Evolutionary conservation across 139 green algal species (phyloP).

Genomic region (Limnomonas spitsbergensis): DNA sequence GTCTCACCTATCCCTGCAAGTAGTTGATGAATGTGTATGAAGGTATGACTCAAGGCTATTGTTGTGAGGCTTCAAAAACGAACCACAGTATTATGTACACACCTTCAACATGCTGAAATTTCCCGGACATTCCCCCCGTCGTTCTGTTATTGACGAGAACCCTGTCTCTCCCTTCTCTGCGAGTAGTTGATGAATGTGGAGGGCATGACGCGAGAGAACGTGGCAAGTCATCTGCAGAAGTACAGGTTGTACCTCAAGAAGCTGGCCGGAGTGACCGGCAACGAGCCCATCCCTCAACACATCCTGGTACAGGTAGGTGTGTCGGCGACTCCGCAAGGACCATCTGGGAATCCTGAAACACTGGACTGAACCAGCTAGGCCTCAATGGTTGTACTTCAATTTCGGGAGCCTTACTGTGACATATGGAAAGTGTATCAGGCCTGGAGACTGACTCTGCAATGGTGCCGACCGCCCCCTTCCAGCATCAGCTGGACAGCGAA

Average conservation of each 20-base stretch:
- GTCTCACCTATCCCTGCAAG: too few relatives aligned
- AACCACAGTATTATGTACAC: too few relatives aligned
- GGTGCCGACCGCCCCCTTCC: too few relatives aligned
- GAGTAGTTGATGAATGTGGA: constrained; percentile 86
- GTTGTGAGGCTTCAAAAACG: too few relatives aligned
- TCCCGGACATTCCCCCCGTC: too few relatives aligned
- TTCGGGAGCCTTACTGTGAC: not conserved
- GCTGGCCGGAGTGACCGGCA: constrained; percentile 4
- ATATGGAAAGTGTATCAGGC: not conserved
- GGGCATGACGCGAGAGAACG: constrained; percentile 91
- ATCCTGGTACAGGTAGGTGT: constrained; percentile 2
- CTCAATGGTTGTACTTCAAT: not conserved
- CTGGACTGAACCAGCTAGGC: too few relatives aligned
- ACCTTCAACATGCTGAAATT: too few relatives aligned
- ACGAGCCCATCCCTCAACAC: not conserved
- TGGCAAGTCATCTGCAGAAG: constrained; percentile 92
- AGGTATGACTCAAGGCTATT: too few relatives aligned
- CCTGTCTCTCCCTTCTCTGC: too few relatives aligned
- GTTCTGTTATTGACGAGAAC: too few relatives aligned
- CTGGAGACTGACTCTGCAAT: not conserved
- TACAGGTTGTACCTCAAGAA: constrained; percentile 58
- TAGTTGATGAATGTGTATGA: too few relatives aligned
- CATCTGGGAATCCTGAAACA: not conserved
- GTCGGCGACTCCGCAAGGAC: not conserved
- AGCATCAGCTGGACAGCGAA: too few relatives aligned